Evolutionary conservation across 331 rosid species (phyloP), one percentile per base, ranked within the genome.

Genomic region (Cucumis variabilis): DNA sequence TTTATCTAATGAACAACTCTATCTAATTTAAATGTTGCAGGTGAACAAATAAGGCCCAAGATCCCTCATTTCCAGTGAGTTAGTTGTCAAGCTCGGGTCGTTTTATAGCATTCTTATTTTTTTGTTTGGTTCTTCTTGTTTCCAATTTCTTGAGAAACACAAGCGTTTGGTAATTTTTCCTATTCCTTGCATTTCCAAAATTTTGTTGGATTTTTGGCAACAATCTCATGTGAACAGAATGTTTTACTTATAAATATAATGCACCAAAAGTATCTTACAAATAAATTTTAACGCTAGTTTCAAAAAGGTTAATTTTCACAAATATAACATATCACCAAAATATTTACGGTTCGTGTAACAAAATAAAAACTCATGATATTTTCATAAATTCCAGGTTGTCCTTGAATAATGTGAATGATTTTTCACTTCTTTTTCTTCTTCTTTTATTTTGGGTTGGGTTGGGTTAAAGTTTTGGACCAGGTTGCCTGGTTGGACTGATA

Each of bases 21-120:
- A 11, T 75, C 60, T 46, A 76, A n/a, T 76, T 44, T 9, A 50
- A 50, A 44, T 51, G 10, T 78, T 78, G 84, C 84, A 78, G 84
- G 84, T 78, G 44, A 78, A 27, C 23, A 78, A 25, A 17, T 25
- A 51, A 51, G 9, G 66, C 24, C 66, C 66, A 53, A 27, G 15
- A 8, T 4, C 66, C 66, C 24, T 50, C 13, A 51, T 78, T 78
- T 78, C n/a, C 66, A 51, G 24, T 78, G 84, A 24, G 15, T 16
- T 51, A 78, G 66, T 8, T 51, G 37, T 10, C 25, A 63, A 23
- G 68, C 24, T 63, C 27, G 68, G 68, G 68, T 63, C 68, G 11
- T 21, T 62, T 20, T 9, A 62, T 62, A 62, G 8, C 11, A 21
- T 62, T 62, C n/a, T 62, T 62, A 2, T 7, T 44, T 58, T 58